Conservation (phyloP, 2,329 filamentous ascomycete genomes). For the Dendrostoma leiphaemia region DNA sequence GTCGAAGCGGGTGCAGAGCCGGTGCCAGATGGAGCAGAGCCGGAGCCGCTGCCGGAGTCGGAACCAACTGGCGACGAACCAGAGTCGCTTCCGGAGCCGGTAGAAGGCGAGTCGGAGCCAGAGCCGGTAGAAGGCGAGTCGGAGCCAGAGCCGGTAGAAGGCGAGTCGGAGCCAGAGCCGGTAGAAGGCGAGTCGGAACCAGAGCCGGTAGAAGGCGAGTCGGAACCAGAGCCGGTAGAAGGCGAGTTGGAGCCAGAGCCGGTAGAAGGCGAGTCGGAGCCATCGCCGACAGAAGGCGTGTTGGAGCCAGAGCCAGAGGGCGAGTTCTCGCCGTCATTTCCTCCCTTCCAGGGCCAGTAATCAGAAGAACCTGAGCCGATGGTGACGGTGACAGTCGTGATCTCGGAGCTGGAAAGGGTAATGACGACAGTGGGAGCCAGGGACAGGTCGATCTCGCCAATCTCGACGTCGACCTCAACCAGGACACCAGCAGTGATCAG, state of each 20-base stretch:
- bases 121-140: neutral
- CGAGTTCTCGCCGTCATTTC: too few species aligned
- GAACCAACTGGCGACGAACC: neutral
- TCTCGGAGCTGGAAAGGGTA: constrained; percentile 23
- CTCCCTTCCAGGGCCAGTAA: constrained; percentile 15
- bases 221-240: neutral
- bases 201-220: neutral
- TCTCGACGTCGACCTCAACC: constrained; percentile 25
- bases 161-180: constrained; percentile 6
- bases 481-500: constrained; percentile 25
- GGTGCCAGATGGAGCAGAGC: neutral
- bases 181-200: constrained; percentile 4
- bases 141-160: neutral
- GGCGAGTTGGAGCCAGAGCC: neutral
- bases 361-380: constrained; percentile 10
- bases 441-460: constrained; percentile 22
- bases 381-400: constrained; percentile 21
- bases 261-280: neutral
- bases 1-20: neutral
- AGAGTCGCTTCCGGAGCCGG: neutral
- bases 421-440: constrained; percentile 27
- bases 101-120: neutral
- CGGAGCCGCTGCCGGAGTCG: neutral
- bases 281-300: neutral
- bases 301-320: neutral